Conservation (phyloP, 1,284 basidiomycete genomes). For the Moesziomyces sp. region DNA sequence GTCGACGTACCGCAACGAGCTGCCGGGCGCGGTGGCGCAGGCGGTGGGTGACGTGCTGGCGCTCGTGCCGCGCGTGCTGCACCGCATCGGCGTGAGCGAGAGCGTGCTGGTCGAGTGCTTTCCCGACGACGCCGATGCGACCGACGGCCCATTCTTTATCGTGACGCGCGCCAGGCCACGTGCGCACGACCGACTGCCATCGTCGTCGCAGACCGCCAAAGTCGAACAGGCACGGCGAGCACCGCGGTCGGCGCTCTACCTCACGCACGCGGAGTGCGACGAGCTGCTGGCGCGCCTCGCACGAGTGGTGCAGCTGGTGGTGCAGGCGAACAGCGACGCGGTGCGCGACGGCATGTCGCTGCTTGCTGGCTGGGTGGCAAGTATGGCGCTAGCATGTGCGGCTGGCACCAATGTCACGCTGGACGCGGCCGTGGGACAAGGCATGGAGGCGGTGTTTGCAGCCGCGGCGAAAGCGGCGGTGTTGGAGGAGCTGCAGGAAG, state of each 20-base stretch:
- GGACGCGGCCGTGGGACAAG: background rate
- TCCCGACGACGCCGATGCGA: conserved; percentile 17
- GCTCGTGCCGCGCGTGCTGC: conserved; percentile 22
- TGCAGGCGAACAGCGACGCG: background rate
- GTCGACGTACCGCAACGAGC: conserved; percentile 3
- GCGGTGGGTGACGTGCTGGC: conserved; percentile 14
- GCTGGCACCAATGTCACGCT: conserved; percentile 14
- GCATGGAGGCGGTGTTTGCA: conserved; percentile 12
- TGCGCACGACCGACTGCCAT: background rate
- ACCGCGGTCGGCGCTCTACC: conserved; percentile 12
- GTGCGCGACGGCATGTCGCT: conserved; percentile 10
- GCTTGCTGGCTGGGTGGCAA: conserved; percentile 19
- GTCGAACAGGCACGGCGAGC: background rate
- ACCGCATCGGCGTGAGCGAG: conserved; percentile 20
- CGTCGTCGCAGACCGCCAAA: background rate
- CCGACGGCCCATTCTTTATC: conserved; percentile 11
- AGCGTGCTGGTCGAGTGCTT: conserved; percentile 24
- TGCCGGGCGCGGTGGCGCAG: conserved; percentile 4
- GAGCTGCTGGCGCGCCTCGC: conserved; percentile 26
- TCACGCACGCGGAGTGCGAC: conserved; percentile 33
- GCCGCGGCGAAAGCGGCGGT: background rate
- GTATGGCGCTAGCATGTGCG: conserved; percentile 29
- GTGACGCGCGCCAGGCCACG: conserved; percentile 9
- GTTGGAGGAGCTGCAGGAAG: conserved; percentile 10
- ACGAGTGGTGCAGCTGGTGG: conserved; percentile 10